These are phyloP conservation scores for Stagonosporopsis vannaccii DNA, from an alignment of 2,329 filamentous ascomycete genomes.

Conservation along the genomic window DNA sequence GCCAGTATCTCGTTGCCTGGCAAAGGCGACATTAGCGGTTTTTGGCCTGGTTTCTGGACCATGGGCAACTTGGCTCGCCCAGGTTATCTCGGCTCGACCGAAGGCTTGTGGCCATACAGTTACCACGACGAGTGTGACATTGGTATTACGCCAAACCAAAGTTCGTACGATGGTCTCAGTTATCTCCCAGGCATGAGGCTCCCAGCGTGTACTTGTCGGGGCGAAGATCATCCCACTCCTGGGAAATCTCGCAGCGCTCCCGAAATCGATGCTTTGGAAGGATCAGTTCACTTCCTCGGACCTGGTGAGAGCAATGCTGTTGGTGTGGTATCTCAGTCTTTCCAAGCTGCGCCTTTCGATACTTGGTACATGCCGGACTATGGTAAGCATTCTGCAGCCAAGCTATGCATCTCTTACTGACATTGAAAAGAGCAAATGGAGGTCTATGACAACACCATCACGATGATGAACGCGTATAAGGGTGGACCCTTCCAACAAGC, in stretches of 20 bases:
- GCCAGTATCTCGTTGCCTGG: slow-evolving; percentile 75
- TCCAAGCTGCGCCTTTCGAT: slow-evolving; percentile 74
- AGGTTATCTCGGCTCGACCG: slow-evolving; percentile 73
- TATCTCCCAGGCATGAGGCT: slow-evolving; percentile 74
- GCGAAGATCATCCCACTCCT: slow-evolving; percentile 69
- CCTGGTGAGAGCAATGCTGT: slow-evolving; percentile 59
- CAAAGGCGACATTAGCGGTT: slow-evolving; percentile 69
- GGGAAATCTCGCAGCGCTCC: slow-evolving; percentile 72
- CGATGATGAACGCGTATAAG: slow-evolving; percentile 61
- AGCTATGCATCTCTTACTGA: neutral
- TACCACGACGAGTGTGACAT: slow-evolving; percentile 73
- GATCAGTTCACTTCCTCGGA: slow-evolving; percentile 64
- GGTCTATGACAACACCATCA: slow-evolving; percentile 66
- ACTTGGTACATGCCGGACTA: slow-evolving; percentile 71
- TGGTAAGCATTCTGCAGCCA: slow-evolving; percentile 32
- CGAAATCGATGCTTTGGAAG: slow-evolving; percentile 77
- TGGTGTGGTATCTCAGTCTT: slow-evolving; percentile 70
- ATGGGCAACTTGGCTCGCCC: slow-evolving; percentile 77
- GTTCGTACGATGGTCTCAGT: slow-evolving; percentile 70
- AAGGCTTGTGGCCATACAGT: slow-evolving; percentile 78
- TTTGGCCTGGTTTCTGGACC: slow-evolving; percentile 79
- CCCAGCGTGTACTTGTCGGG: slow-evolving; percentile 71
- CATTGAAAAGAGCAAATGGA: slow-evolving; percentile 63
- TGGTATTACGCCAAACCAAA: slow-evolving; percentile 76
- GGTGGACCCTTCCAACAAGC: slow-evolving; percentile 65